phyloP scores from a whole-genome alignment of 2,329 filamentous ascomycete genomes.

The Atkinsonella texensis region DNA sequence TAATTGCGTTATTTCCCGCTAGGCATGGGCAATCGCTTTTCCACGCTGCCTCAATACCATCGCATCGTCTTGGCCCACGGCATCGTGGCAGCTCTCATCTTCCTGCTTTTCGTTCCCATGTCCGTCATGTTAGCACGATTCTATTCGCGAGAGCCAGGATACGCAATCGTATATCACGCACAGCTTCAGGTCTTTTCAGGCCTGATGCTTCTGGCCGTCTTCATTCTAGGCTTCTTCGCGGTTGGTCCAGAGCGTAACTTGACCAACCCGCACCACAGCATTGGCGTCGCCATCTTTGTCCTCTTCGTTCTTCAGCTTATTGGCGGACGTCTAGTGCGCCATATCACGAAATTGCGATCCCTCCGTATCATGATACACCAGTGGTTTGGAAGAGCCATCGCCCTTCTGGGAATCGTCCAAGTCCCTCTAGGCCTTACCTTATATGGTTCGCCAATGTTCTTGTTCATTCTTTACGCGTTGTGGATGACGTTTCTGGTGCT shows the following conservation, averaged over 20 bases:
- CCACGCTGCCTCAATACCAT: constrained; percentile 57
- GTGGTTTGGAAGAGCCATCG: constrained; percentile 70
- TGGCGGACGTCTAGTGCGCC: constrained; percentile 51
- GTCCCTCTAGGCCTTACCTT: constrained; percentile 81
- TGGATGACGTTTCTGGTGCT: constrained; percentile 63
- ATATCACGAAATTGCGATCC: constrained; percentile 36
- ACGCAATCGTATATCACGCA: constrained; percentile 57
- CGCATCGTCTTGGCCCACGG: constrained; percentile 59
- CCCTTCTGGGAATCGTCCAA: constrained; percentile 73
- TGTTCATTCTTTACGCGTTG: constrained; percentile 78
- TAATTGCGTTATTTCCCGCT: not conserved
- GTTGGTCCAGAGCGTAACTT: constrained; percentile 61
- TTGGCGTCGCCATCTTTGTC: constrained; percentile 67
- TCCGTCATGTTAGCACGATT: constrained; percentile 68
- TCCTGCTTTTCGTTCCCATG: constrained; percentile 59
- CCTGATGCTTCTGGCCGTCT: constrained; percentile 55
- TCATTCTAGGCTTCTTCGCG: constrained; percentile 66
- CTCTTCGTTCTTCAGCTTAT: constrained; percentile 60
- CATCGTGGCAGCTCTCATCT: constrained; percentile 58
- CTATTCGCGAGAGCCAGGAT: constrained; percentile 48
- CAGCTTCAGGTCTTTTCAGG: constrained; percentile 62
- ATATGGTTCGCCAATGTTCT: constrained; percentile 75
- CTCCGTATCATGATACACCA: constrained; percentile 61
- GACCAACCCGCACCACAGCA: constrained; percentile 76
- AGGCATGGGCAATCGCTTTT: constrained; percentile 78